Evolutionary conservation across 2,329 filamentous ascomycete genomes (phyloP).

Genomic region (Remersonia thermophila): DNA sequence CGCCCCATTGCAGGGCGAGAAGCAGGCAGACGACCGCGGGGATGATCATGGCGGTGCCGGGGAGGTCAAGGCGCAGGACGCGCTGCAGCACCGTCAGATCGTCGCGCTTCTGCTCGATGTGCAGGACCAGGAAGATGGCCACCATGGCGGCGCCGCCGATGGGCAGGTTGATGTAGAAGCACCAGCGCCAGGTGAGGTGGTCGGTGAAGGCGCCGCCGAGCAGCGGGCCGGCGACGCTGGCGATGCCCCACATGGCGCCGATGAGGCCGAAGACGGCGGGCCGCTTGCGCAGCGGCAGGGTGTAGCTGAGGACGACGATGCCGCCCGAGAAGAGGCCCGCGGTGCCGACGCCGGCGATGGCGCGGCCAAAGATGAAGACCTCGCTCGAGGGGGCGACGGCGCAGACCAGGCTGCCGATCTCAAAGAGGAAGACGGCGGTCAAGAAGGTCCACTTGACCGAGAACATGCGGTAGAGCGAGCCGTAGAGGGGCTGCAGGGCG

Average conservation of each 20-base stretch:
- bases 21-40: slow-evolving; percentile 40
- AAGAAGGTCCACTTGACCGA: slow-evolving; percentile 36
- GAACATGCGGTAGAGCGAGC: slow-evolving; percentile 38
- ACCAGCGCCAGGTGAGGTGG: slow-evolving; percentile 39
- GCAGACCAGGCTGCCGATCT: slow-evolving; percentile 25
- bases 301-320: slow-evolving; percentile 34
- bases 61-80: slow-evolving; percentile 35
- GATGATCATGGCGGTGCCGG: slow-evolving; percentile 37
- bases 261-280: slow-evolving; percentile 43
- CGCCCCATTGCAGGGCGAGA: slow-evolving; percentile 46
- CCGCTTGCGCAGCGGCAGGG: slow-evolving; percentile 41
- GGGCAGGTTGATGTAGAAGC: slow-evolving; percentile 32
- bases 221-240: slow-evolving; percentile 34
- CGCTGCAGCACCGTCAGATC: slow-evolving; percentile 25
- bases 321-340: slow-evolving; percentile 39
- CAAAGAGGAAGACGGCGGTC: slow-evolving; percentile 22
- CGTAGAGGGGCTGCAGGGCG: slow-evolving; percentile 38
- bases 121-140: slow-evolving; percentile 15
- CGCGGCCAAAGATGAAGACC: slow-evolving; percentile 39
- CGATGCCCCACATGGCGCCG: slow-evolving; percentile 44
- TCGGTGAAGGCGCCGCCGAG: slow-evolving; percentile 39
- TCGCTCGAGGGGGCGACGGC: slow-evolving; percentile 33
- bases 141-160: slow-evolving; percentile 18
- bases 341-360: slow-evolving; percentile 38
- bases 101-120: slow-evolving; percentile 22